Evolutionary conservation across 495 filamentous ascomycete genomes (phyloP).

Genomic region (Tuber umbilicatum): DNA sequence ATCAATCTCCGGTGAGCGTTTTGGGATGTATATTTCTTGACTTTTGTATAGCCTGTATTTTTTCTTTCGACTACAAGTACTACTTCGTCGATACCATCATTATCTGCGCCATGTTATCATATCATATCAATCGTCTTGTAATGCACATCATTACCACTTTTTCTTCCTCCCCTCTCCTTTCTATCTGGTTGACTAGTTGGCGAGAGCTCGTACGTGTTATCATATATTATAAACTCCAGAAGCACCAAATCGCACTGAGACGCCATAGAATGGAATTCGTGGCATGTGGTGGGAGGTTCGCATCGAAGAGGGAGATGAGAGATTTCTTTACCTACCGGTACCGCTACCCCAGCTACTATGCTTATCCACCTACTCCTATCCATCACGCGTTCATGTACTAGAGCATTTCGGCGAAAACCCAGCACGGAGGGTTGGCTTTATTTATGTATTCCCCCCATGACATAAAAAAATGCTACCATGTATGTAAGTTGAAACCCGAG

Average conservation of each 20-base stretch:
- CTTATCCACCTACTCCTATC: not conserved
- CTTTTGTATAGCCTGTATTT: not conserved
- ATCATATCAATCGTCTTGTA: slow-evolving; percentile 1
- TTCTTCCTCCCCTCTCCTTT: not conserved
- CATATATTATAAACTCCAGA: not conserved
- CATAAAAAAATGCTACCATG: not conserved
- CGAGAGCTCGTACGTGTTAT: not conserved
- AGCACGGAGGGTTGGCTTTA: not conserved
- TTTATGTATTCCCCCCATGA: not conserved
- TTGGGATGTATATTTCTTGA: slow-evolving; percentile 1
- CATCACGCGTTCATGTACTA: not conserved
- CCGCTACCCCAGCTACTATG: not conserved
- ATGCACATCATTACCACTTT: not conserved
- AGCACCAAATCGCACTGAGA: not conserved
- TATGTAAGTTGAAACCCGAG: not conserved
- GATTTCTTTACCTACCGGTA: not conserved
- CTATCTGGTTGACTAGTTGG: not conserved
- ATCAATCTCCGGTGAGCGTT: not conserved
- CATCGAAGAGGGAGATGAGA: not conserved
- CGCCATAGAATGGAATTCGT: not conserved
- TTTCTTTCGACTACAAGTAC: not conserved
- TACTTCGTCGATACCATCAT: not conserved
- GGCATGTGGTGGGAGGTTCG: not conserved
- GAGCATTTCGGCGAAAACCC: not conserved
- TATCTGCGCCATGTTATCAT: not conserved